Evolutionary conservation across 768 basidiomycete genomes (phyloP).

Genomic region (Sutorius australiensis): DNA sequence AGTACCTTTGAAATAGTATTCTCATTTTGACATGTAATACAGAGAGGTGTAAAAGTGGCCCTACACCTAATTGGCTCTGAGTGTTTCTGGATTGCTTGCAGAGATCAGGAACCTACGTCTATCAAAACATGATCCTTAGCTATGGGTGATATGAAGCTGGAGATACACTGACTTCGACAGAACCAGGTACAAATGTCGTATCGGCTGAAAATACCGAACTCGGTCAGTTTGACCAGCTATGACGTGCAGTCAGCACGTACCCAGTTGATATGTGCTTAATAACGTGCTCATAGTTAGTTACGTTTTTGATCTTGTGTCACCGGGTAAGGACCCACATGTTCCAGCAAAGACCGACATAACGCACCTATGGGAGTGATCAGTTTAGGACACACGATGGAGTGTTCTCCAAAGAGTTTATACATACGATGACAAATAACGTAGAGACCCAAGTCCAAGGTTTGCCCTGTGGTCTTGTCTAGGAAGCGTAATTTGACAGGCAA

Average conservation of each 20-base stretch:
- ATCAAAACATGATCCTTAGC: neutral
- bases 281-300: neutral
- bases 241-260: neutral
- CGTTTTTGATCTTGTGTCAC: neutral
- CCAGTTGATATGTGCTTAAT: neutral
- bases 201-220: neutral
- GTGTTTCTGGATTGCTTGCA: neutral
- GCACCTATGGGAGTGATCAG: neutral
- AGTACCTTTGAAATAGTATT: neutral
- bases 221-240: neutral
- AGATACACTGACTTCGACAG: slow-evolving; percentile 3
- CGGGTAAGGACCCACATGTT: neutral
- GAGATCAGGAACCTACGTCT: slow-evolving; percentile 1
- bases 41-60: neutral
- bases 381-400: neutral
- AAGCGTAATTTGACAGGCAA: too few species aligned
- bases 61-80: slow-evolving; percentile 7
- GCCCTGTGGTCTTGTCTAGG: neutral
- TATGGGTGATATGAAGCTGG: neutral
- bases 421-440: slow-evolving; percentile 4
- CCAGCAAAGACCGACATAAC: slow-evolving; percentile 9
- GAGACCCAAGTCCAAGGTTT: slow-evolving; percentile 7
- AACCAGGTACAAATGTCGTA: slow-evolving; percentile 2
- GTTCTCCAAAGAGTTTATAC: neutral
- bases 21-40: neutral